Conservation (phyloP, 441 rosid species). For the Cnidoscolus chayamansa region DNA sequence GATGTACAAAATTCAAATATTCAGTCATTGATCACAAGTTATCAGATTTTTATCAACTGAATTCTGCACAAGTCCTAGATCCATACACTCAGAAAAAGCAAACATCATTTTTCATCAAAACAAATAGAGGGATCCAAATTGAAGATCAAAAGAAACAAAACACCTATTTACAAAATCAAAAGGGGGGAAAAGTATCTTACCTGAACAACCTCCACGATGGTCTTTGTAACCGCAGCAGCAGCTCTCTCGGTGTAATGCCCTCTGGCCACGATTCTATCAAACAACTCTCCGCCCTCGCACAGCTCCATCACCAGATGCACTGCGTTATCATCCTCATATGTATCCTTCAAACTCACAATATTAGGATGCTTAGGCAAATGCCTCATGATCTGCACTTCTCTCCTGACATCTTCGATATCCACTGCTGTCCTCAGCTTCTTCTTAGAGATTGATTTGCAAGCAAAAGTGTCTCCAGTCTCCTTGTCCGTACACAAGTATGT, state of each 20-base stretch:
- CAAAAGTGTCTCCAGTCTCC: conserved; percentile 51
- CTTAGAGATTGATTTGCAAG: conserved; percentile 89
- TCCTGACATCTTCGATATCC: conserved; percentile 89
- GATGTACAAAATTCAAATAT: background rate
- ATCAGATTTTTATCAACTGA: background rate
- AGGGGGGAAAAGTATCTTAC: conserved; percentile 27
- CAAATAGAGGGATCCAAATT: background rate
- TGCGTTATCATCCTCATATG: conserved; percentile 81
- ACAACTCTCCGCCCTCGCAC: conserved; percentile 95
- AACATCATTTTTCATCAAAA: conserved; percentile 1
- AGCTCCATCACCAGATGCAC: conserved; percentile 97
- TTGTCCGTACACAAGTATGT: conserved; percentile 75
- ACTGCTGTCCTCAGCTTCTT: conserved; percentile 84
- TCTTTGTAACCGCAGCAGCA: conserved; percentile 77
- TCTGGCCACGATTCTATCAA: conserved; percentile 88
- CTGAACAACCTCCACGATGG: conserved; percentile 96
- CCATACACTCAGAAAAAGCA: background rate
- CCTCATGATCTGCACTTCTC: conserved; percentile 94
- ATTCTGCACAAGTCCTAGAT: background rate
- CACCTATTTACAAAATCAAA: background rate
- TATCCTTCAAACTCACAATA: conserved; percentile 66
- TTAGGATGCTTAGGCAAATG: conserved; percentile 74
- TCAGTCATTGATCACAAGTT: background rate
- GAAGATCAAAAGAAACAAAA: background rate
- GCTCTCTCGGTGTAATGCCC: conserved; percentile 96